Percentiles rank a stretch among this genome's conserved stretches.
Evolutionary conservation across 306 rosid genomes (phyloP).

Genomic region (Vigna nakashimae): DNA sequence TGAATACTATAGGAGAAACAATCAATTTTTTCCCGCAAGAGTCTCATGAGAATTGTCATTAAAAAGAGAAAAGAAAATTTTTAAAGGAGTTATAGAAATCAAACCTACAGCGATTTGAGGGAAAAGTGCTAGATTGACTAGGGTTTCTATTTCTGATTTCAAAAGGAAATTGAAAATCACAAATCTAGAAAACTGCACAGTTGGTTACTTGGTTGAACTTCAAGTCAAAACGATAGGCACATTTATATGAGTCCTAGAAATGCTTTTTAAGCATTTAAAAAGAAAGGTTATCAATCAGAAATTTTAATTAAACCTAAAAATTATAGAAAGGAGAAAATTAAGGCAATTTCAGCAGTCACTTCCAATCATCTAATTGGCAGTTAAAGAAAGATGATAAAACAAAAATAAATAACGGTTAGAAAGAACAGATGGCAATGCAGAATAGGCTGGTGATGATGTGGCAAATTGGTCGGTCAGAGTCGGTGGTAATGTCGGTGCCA

Average conservation of each 20-base stretch:
- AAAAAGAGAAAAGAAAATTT: slow-evolving; percentile 5
- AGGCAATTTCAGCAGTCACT: background rate
- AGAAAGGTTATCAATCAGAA: background rate
- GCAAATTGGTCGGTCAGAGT: slow-evolving; percentile 13
- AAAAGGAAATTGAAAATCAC: background rate
- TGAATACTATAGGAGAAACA: background rate
- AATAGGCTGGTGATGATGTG: background rate
- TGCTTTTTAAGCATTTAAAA: background rate
- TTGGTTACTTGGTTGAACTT: background rate
- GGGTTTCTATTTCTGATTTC: slow-evolving; percentile 4
- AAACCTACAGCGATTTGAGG: background rate
- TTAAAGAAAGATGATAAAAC: background rate
- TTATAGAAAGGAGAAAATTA: background rate
- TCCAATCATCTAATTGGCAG: background rate
- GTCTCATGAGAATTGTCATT: background rate
- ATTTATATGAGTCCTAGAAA: background rate
- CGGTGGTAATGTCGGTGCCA: slow-evolving; percentile 59
- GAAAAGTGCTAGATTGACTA: background rate
- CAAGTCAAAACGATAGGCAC: background rate
- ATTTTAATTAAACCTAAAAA: background rate
- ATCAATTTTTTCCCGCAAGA: slow-evolving; percentile 31
- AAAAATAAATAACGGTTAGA: slow-evolving; percentile 58
- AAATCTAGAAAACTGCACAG: background rate
- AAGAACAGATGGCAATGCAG: slow-evolving; percentile 46
- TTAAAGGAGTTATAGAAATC: background rate